Conservation (phyloP, 164 flowering plant species). For the Echeveria elegans region DNA sequence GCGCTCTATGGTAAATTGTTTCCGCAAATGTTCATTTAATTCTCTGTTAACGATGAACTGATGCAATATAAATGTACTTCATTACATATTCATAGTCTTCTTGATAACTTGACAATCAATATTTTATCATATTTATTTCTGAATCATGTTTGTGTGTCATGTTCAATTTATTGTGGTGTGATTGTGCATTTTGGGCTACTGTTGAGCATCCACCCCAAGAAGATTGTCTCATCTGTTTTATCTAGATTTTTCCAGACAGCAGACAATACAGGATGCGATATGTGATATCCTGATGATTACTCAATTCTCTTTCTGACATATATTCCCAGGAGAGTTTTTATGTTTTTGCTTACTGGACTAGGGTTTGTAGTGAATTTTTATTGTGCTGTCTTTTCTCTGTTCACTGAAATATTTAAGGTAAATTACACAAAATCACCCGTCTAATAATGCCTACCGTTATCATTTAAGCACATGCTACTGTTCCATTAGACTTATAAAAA, state of each 20-base stretch:
- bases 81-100: background rate
- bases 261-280: background rate
- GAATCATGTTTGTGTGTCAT: background rate
- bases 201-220: background rate
- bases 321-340: too few species aligned
- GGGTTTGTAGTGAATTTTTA: too few species aligned
- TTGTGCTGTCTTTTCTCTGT: too few species aligned
- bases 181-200: background rate
- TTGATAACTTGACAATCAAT: background rate
- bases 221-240: background rate
- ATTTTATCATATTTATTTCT: background rate
- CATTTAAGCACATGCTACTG: too few species aligned
- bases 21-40: background rate
- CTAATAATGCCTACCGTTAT: too few species aligned
- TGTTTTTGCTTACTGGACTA: too few species aligned
- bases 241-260: background rate
- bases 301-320: too few species aligned
- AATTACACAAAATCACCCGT: too few species aligned
- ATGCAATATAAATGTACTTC: background rate
- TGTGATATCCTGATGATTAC: background rate
- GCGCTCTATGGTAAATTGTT: slow-evolving; percentile 82
- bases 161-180: background rate
- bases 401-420: too few species aligned
- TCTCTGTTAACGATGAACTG: background rate
- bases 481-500: too few species aligned